Evolutionary conservation across 805 yeast genomes (phyloP).

Genomic region (Wickerhamiella occidentalis): DNA sequence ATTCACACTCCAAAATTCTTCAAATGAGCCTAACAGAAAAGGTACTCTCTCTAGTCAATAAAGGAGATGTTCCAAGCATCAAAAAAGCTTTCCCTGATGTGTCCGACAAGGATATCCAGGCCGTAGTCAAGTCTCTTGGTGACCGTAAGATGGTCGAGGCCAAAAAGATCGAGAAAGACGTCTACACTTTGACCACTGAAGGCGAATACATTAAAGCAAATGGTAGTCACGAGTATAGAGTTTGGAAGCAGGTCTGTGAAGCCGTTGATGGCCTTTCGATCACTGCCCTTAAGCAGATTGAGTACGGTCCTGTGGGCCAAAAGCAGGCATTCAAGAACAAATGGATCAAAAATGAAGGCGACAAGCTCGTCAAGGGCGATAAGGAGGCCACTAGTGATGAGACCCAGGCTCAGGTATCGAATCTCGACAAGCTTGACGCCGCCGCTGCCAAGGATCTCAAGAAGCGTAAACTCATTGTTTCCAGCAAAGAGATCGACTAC

Average conservation of each 20-base stretch:
- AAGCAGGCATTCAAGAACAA: conserved; percentile 96
- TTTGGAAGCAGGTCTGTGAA: conserved; percentile 60
- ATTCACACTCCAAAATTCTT: not conserved
- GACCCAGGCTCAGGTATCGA: conserved; percentile 44
- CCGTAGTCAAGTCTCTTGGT: conserved; percentile 77
- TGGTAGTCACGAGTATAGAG: conserved; percentile 85
- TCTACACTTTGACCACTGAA: conserved; percentile 66
- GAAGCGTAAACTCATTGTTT: conserved; percentile 75
- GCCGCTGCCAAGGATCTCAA: conserved; percentile 74
- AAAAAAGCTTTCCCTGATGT: conserved; percentile 49
- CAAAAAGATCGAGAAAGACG: conserved; percentile 59
- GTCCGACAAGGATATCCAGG: conserved; percentile 29
- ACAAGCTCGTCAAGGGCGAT: conserved; percentile 48
- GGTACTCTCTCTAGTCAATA: conserved; percentile 38
- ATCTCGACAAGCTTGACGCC: conserved; percentile 38
- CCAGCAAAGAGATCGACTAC: conserved; percentile 65
- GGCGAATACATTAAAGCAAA: conserved; percentile 63
- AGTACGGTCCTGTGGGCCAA: conserved; percentile 84
- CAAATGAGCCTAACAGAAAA: conserved; percentile 12
- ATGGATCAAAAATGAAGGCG: conserved; percentile 87
- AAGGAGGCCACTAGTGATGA: conserved; percentile 46
- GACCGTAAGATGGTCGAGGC: conserved; percentile 73
- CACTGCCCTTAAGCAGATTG: conserved; percentile 54
- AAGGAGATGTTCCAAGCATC: conserved; percentile 59
- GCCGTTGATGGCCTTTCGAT: conserved; percentile 72